Conservation (phyloP, 495 filamentous ascomycete species). For the Echria macrotheca region DNA sequence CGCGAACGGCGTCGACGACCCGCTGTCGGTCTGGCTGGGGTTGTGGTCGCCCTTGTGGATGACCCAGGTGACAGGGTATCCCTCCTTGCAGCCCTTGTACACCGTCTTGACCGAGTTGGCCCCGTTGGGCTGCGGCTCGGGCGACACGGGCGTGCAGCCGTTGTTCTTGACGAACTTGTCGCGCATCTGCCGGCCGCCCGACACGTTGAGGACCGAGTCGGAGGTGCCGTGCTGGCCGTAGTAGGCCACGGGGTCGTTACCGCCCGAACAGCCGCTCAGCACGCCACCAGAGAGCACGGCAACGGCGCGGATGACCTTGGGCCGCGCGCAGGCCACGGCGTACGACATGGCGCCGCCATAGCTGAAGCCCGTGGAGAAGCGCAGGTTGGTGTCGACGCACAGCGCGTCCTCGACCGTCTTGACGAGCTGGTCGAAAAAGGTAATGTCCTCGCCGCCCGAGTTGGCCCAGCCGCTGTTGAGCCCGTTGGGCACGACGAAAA, state of each 20-base stretch:
- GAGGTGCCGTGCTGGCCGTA: constrained; percentile 38
- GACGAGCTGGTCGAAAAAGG: constrained; percentile 37
- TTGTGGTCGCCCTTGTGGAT: constrained; percentile 25
- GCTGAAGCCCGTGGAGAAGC: constrained; percentile 46
- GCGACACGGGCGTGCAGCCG: constrained; percentile 23
- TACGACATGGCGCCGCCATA: constrained; percentile 49
- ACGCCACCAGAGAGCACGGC: constrained; percentile 34
- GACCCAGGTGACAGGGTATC: constrained; percentile 29
- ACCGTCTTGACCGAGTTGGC: constrained; percentile 22
- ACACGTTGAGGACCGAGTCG: constrained; percentile 36
- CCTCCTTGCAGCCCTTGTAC: constrained; percentile 29
- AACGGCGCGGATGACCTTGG: constrained; percentile 38
- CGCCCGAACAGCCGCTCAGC: constrained; percentile 35
- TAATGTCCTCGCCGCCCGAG: constrained; percentile 36
- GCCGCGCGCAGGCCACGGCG: constrained; percentile 38
- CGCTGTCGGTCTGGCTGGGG: constrained; percentile 22
- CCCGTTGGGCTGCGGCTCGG: constrained; percentile 18
- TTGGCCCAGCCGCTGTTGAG: constrained; percentile 45
- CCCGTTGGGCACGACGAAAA: constrained; percentile 44
- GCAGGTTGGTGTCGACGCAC: constrained; percentile 39
- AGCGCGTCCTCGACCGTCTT: constrained; percentile 35
- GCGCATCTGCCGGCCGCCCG: constrained; percentile 27
- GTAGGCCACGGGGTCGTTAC: constrained; percentile 41
- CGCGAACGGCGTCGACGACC: constrained; percentile 22
- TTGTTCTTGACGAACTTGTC: constrained; percentile 41